A percentile compares a stretch with the other conserved stretches of the same genome.
Conservation (phyloP, 108 stramenopile species). For the Nannochloropsis salina region DNA sequence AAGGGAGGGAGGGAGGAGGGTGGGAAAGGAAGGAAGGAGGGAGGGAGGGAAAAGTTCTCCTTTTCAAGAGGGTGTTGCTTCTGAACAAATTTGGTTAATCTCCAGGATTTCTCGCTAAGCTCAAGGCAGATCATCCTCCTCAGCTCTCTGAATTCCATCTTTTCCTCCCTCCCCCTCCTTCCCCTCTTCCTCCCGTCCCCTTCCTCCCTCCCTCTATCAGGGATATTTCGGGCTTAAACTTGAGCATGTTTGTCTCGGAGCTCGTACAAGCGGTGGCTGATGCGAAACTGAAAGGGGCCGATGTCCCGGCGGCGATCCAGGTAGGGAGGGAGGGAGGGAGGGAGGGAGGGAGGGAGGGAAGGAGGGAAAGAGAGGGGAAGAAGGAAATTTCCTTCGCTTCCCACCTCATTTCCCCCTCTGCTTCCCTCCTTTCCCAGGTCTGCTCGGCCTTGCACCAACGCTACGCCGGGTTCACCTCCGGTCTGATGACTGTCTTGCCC, state of each 20-base stretch:
- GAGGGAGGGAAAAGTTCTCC: too few species aligned
- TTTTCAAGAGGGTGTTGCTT: too few species aligned
- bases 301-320: constrained; percentile 49
- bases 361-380: constrained; percentile 49
- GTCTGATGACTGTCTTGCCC: background rate
- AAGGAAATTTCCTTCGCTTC: background rate
- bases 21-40: too few species aligned
- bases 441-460: background rate
- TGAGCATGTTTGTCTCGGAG: constrained; percentile 86
- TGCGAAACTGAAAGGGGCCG: constrained; percentile 58
- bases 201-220: constrained; percentile 43
- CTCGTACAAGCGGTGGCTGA: constrained; percentile 75
- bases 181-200: background rate
- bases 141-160: background rate
- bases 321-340: constrained; percentile 23
- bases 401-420: background rate
- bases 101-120: background rate
- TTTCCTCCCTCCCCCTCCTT: background rate
- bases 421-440: background rate
- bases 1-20: too few species aligned
- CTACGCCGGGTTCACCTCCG: background rate
- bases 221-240: constrained; percentile 73
- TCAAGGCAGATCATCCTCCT: background rate
- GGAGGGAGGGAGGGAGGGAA: background rate
- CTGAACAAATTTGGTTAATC: too few species aligned